Percentiles rank a stretch among this genome's conserved stretches.
Evolutionary conservation across 768 basidiomycete species (phyloP).

Genomic region (Piloderma croceum): DNA sequence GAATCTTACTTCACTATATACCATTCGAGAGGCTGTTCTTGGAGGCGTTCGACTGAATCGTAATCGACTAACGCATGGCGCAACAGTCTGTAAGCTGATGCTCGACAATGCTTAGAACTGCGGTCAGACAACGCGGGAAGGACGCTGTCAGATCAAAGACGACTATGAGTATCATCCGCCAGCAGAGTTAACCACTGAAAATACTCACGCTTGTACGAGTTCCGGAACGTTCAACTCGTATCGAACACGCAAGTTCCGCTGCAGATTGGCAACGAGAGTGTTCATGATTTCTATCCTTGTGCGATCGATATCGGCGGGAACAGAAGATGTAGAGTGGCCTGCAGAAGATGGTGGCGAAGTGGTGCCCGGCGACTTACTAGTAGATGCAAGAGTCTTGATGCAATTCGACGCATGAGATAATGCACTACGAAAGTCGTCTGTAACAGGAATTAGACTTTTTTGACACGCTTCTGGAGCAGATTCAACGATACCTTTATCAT

Average conservation of each 20-base stretch:
- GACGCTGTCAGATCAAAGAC: slow-evolving; percentile 61
- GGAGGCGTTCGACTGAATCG: slow-evolving; percentile 61
- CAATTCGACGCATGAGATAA: slow-evolving; percentile 57
- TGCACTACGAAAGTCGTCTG: slow-evolving; percentile 71
- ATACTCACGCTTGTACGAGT: slow-evolving; percentile 67
- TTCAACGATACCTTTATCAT: slow-evolving; percentile 18
- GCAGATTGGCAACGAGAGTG: slow-evolving; percentile 58
- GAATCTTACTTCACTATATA: slow-evolving; percentile 77
- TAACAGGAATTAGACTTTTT: slow-evolving; percentile 9
- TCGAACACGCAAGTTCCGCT: slow-evolving; percentile 66
- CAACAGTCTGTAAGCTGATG: slow-evolving; percentile 79
- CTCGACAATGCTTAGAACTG: slow-evolving; percentile 65
- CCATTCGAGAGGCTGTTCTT: slow-evolving; percentile 72
- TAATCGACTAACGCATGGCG: slow-evolving; percentile 72
- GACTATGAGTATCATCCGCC: no score
- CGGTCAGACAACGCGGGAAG: slow-evolving; percentile 73
- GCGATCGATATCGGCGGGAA: slow-evolving; percentile 35
- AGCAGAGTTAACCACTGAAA: not conserved
- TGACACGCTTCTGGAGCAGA: not conserved
- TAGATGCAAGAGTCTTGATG: slow-evolving; percentile 49
- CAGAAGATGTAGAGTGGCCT: slow-evolving; percentile 32
- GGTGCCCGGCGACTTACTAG: slow-evolving; percentile 31
- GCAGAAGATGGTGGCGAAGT: slow-evolving; percentile 30
- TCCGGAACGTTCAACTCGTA: slow-evolving; percentile 70
- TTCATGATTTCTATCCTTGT: slow-evolving; percentile 59